phyloP scores from a whole-genome alignment of 768 basidiomycete species.

The Porphyrellus cyaneotinctus region DNA sequence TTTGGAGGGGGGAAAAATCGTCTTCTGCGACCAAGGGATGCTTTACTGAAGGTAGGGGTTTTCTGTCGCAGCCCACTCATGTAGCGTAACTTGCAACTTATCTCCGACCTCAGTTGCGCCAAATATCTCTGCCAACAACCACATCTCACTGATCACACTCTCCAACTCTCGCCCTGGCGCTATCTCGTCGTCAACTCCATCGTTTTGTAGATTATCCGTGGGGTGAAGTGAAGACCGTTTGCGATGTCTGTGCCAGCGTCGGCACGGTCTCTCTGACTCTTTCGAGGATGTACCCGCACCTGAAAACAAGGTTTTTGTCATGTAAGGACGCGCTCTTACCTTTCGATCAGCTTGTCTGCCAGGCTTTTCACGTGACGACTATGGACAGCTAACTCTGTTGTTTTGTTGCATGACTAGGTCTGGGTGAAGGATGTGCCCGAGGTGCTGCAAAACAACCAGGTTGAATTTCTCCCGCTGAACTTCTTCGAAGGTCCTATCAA shows the following conservation, averaged over 20 bases:
- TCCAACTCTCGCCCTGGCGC: constrained; percentile 11
- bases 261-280: constrained; percentile 28
- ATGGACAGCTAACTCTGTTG: not conserved
- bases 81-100: not conserved
- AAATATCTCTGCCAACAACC: constrained; percentile 32
- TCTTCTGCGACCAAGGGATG: constrained; percentile 29
- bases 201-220: constrained; percentile 22
- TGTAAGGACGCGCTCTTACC: constrained; percentile 2
- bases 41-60: constrained; percentile 27
- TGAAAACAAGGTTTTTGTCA: constrained; percentile 23
- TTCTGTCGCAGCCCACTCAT: not conserved
- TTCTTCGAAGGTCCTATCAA: constrained; percentile 18
- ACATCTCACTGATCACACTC: constrained; percentile 28
- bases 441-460: constrained; percentile 12
- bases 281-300: constrained; percentile 23
- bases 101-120: constrained; percentile 16
- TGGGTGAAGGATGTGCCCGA: constrained; percentile 17
- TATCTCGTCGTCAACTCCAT: not conserved
- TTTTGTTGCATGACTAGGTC: constrained; percentile 1
- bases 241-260: constrained; percentile 29
- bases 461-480: constrained; percentile 18
- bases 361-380: not conserved
- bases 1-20: constrained; percentile 29
- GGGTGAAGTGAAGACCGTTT: constrained; percentile 23
- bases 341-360: not conserved